phyloP scores from a whole-genome alignment of 345 rosid species.

The Clarkia xantiana region DNA sequence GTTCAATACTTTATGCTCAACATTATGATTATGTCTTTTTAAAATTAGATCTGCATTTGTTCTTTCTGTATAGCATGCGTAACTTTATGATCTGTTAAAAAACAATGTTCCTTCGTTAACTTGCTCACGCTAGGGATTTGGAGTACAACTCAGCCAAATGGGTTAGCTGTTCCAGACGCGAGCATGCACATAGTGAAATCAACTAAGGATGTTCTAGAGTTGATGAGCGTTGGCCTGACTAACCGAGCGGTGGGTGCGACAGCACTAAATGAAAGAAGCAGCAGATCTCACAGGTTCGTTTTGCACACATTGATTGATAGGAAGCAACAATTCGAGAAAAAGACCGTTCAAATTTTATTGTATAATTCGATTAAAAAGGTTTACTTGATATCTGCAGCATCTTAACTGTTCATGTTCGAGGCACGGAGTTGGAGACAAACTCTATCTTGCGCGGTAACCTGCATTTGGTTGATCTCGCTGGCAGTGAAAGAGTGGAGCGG shows the following conservation, averaged over 20 bases:
- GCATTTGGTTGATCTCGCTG: constrained; percentile 93
- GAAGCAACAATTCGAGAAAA: too few relatives aligned
- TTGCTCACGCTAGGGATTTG: constrained; percentile 98
- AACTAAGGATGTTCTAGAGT: constrained; percentile 68
- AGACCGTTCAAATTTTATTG: too few relatives aligned
- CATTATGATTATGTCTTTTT: too few relatives aligned
- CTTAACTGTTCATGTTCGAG: constrained; percentile 87
- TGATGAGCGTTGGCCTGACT: constrained; percentile 71
- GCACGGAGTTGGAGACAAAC: constrained; percentile 52
- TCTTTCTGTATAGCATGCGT: not conserved
- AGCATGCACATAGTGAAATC: constrained; percentile 76
- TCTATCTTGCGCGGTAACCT: constrained; percentile 67
- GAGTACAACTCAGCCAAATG: constrained; percentile 84
- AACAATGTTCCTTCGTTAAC: constrained; percentile 32
- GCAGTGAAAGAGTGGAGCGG: constrained; percentile 94
- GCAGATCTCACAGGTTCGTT: constrained; percentile 89
- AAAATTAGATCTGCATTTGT: not conserved
- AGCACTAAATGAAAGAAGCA: constrained; percentile 88
- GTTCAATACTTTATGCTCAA: too few relatives aligned
- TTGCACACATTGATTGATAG: constrained; percentile 1
- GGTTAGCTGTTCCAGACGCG: constrained; percentile 97
- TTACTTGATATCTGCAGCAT: constrained; percentile 33
- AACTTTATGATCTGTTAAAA: not conserved
- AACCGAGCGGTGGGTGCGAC: constrained; percentile 91
- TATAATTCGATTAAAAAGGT: too few relatives aligned